A percentile compares a stretch with the other conserved stretches of the same genome.
phyloP scores from a whole-genome alignment of 805 yeast species.

The Vanderwaltozyma polyspora region DNA sequence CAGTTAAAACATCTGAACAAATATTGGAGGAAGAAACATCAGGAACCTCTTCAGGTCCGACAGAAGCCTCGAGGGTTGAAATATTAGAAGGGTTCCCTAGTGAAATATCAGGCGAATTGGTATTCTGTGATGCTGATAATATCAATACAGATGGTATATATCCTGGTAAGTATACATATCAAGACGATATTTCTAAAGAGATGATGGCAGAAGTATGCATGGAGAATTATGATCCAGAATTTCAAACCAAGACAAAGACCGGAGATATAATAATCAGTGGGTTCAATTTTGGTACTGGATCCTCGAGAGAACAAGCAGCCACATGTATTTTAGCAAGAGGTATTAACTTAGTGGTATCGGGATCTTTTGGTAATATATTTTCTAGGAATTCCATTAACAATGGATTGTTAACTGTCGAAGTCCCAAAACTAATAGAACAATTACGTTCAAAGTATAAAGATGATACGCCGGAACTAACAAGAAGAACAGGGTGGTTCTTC shows the following conservation, averaged over 20 bases:
- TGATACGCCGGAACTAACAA: conserved; percentile 59
- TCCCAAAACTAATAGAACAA: conserved; percentile 73
- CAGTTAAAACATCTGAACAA: conserved; percentile 33
- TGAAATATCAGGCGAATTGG: conserved; percentile 77
- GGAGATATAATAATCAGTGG: conserved; percentile 90
- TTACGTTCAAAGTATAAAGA: conserved; percentile 57
- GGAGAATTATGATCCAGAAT: conserved; percentile 95
- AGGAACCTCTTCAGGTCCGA: conserved; percentile 15
- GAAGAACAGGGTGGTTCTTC: conserved; percentile 89
- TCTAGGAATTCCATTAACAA: conserved; percentile 93
- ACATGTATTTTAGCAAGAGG: conserved; percentile 94
- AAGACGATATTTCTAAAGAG: conserved; percentile 89
- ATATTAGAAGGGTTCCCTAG: conserved; percentile 87
- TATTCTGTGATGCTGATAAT: conserved; percentile 92
- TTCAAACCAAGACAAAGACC: conserved; percentile 65
- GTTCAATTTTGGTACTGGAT: conserved; percentile 95
- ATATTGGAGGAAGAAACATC: conserved; percentile 8
- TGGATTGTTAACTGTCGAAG: conserved; percentile 85
- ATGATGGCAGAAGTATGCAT: conserved; percentile 98
- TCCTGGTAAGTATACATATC: conserved; percentile 98
- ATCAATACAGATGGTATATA: conserved; percentile 97
- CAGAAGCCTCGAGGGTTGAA: conserved; percentile 43
- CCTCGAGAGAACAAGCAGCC: conserved; percentile 98
- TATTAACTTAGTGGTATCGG: conserved; percentile 85
- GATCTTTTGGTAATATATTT: conserved; percentile 95